Percentiles rank a stretch among this genome's conserved stretches.
phyloP scores from a whole-genome alignment of 495 filamentous ascomycete species.

The Neurospora africana region DNA sequence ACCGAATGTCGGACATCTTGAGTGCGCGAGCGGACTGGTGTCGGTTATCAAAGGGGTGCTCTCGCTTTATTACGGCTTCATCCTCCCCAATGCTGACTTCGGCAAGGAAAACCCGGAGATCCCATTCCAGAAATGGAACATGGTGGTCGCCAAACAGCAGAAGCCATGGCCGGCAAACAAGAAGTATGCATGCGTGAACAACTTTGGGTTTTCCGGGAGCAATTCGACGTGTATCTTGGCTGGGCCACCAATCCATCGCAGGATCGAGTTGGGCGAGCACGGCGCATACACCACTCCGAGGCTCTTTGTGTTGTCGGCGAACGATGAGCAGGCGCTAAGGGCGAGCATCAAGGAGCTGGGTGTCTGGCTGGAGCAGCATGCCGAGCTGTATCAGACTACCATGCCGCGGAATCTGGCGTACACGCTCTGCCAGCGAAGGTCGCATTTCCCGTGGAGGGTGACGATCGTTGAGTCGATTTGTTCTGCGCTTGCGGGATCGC shows the following conservation, averaged over 20 bases:
- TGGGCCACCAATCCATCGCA: conserved; percentile 20
- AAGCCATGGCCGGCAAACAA: conserved; percentile 29
- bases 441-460: conserved; percentile 31
- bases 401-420: conserved; percentile 35
- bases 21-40: conserved; percentile 46
- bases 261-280: conserved; percentile 24
- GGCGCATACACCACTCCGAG: conserved; percentile 26
- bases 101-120: conserved; percentile 34
- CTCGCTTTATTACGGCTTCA: conserved; percentile 47
- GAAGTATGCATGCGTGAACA: conserved; percentile 34
- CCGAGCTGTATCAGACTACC: conserved; percentile 39
- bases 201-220: conserved; percentile 39
- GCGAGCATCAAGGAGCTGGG: conserved; percentile 29
- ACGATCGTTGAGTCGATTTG: conserved; percentile 31
- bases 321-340: conserved; percentile 32
- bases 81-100: conserved; percentile 41
- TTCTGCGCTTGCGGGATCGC: conserved; percentile 26
- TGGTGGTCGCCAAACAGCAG: conserved; percentile 11
- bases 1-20: conserved; percentile 50
- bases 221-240: conserved; percentile 32
- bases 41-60: conserved; percentile 49
- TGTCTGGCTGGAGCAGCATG: conserved; percentile 41
- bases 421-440: conserved; percentile 34
- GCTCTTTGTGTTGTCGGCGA: conserved; percentile 39
- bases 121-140: conserved; percentile 36